phyloP scores from a whole-genome alignment of 345 rosid genomes.

The Salix caprea region DNA sequence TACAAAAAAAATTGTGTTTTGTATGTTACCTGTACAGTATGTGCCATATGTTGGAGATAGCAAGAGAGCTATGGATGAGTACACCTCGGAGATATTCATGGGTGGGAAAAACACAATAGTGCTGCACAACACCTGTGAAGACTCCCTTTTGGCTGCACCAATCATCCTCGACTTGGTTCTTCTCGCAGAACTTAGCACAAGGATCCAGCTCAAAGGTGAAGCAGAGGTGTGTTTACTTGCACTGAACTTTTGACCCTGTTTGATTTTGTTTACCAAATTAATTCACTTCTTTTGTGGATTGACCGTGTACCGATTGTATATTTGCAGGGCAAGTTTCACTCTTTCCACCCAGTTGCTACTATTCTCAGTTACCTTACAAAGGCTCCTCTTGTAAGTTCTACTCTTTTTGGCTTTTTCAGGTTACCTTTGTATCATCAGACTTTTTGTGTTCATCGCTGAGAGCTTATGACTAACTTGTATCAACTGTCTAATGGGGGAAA shows the following conservation, averaged over 20 bases:
- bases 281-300: neutral
- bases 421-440: neutral
- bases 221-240: slow-evolving; percentile 54
- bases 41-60: slow-evolving; percentile 97
- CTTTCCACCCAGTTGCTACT: slow-evolving; percentile 97
- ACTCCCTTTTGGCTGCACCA: slow-evolving; percentile 96
- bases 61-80: slow-evolving; percentile 99
- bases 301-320: neutral
- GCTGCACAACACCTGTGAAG: slow-evolving; percentile 94
- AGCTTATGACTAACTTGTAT: neutral
- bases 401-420: neutral
- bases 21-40: slow-evolving; percentile 41
- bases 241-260: neutral
- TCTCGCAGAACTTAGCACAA: slow-evolving; percentile 86
- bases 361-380: slow-evolving; percentile 95
- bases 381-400: slow-evolving; percentile 84
- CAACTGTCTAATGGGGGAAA: neutral
- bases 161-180: slow-evolving; percentile 92
- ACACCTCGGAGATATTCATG: slow-evolving; percentile 97
- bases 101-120: slow-evolving; percentile 92
- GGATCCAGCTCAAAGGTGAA: slow-evolving; percentile 80
- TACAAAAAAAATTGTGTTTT: neutral
- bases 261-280: neutral
- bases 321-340: slow-evolving; percentile 83
- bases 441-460: neutral